Base-by-base conservation (phyloP, 2,329 filamentous ascomycete genomes). In the Sporothrix variecibatus region DNA sequence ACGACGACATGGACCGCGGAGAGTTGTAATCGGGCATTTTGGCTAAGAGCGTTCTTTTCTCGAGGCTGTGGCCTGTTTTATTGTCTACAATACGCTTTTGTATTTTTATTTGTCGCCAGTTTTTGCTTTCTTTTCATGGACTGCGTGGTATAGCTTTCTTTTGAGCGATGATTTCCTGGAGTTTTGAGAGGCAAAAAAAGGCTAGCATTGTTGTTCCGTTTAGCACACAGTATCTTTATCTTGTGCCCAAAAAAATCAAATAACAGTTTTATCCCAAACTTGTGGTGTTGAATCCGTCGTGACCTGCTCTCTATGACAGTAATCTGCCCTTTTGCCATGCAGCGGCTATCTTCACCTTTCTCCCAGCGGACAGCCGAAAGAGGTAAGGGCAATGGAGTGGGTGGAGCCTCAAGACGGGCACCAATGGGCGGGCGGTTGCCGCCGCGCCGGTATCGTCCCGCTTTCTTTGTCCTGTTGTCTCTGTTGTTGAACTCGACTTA, bases 1-100 rank as follows among this genome's bases (percentile, higher is more conserved):
- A 80, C 58, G 88, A 90, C 76, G 86, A 91, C 69, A 94, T 94
- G 93, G 93, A 95, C 82, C 85, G 86, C 53, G 93, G 94, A 78
- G 93, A 95, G 81, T 89, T 91, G 76, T 93, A 82, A 26, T 12
- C 31, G 49, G 49, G 58, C 26, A 58, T 53, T 38, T 40, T 51
- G 17, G n/a, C n/a, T 67, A 31, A 49, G 26, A 28, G 34, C 31
- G 40, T 51, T 43, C 20, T 43, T 26, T 67, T 46, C 34, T 28
- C 38, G 38, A n/a, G 28, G 46, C 34, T 34, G 71, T 26, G 34
- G 43, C 46, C 7, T 23, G 20, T 26, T 20, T 51, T 34, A 34
- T 34, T 34, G 17, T 38, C 34, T 40, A 53, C 11, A 38, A 3
- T 72, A 9, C 51, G 26, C 28, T 11, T 11, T 64, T 20, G 43